Evolutionary conservation across 129 eudicot species (phyloP).

Genomic region (Oenanthe sinensis): DNA sequence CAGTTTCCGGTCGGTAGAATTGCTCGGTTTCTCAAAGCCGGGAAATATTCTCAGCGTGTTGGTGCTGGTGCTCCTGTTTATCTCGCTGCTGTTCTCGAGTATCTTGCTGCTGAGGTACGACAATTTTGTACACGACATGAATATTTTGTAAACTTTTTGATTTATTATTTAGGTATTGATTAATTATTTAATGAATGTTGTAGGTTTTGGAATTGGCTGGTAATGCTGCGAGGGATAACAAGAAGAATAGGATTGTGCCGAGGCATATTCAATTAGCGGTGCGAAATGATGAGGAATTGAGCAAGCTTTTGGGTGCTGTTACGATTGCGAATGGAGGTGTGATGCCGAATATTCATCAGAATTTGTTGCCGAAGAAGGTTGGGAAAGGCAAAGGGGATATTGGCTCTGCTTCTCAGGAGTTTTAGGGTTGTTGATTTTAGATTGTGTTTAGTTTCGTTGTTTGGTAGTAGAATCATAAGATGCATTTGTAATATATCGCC

Average conservation of each 20-base stretch:
- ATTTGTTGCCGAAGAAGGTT: slow-evolving; percentile 7
- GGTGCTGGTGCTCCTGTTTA: slow-evolving; percentile 26
- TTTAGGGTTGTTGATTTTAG: not conserved
- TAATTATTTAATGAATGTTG: not conserved
- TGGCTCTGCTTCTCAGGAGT: slow-evolving; percentile 14
- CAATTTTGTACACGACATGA: not conserved
- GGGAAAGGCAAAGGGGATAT: slow-evolving; percentile 10
- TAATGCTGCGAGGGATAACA: slow-evolving; percentile 8
- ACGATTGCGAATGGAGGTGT: slow-evolving; percentile 16
- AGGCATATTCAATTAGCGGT: slow-evolving; percentile 11
- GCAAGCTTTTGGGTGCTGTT: slow-evolving; percentile 11
- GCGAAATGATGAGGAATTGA: slow-evolving; percentile 14
- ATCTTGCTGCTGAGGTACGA: slow-evolving; percentile 28
- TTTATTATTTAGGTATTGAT: not conserved
- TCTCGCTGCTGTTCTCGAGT: slow-evolving; percentile 22
- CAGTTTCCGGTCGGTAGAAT: slow-evolving; percentile 25
- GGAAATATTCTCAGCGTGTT: slow-evolving; percentile 22
- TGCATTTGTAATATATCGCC: not conserved
- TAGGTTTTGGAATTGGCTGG: slow-evolving; percentile 9
- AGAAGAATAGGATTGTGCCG: slow-evolving; percentile 8
- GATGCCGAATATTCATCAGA: slow-evolving; percentile 9
- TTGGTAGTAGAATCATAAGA: not conserved
- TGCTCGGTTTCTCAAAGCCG: slow-evolving; percentile 21
- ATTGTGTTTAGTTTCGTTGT: rapidly evolving
- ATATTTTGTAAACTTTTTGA: too few species aligned